Evolutionary conservation across 2,329 filamentous ascomycete genomes (phyloP).

Genomic region (Xylaria sp.): DNA sequence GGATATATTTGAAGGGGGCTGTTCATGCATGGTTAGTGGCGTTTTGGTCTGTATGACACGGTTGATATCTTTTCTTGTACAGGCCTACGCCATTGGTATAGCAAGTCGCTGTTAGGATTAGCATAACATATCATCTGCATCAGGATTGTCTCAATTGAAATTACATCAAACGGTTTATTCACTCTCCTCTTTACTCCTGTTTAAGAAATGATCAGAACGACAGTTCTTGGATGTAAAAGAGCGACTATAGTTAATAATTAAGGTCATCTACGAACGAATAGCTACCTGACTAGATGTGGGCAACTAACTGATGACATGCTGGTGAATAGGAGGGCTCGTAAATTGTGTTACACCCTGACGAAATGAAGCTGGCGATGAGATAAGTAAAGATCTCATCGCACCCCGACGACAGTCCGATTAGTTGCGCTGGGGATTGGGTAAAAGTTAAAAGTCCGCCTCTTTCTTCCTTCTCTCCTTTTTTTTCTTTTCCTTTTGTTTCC

Average conservation of each 20-base stretch:
- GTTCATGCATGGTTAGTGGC: background rate
- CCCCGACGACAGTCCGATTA: background rate
- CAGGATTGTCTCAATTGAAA: background rate
- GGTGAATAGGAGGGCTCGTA: background rate
- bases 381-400: background rate
- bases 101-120: constrained; percentile 1
- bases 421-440: background rate
- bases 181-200: background rate
- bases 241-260: constrained; percentile 20
- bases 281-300: constrained; percentile 9
- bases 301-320: constrained; percentile 10
- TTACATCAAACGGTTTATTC: background rate
- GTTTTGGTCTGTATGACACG: background rate
- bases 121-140: background rate
- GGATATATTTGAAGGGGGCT: background rate
- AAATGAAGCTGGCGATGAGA: constrained; percentile 6
- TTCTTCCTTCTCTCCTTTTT: background rate
- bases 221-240: constrained; percentile 10
- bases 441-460: background rate
- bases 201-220: background rate
- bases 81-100: background rate
- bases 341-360: constrained; percentile 5
- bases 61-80: constrained; percentile 4
- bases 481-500: background rate
- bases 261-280: constrained; percentile 24